Base-by-base conservation (phyloP, 768 basidiomycete species). In the Tephrocybe sp. region DNA sequence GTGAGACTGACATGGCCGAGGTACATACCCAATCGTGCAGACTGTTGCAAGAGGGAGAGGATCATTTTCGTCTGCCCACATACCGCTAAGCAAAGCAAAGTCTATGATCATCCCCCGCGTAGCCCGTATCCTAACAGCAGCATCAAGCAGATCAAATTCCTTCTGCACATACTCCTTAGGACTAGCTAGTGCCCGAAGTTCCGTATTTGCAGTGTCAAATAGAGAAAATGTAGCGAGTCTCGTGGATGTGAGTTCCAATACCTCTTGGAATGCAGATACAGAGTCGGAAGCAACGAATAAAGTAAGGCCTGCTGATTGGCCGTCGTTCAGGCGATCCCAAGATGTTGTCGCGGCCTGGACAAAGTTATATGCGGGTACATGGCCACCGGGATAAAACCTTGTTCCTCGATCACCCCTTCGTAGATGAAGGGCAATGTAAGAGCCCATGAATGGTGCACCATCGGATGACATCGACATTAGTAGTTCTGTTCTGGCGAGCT, bases 101-200 rank as follows among this genome's bases (percentile, higher is more conserved):
- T 89, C 87, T 5, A 87, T 78, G 41, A 89, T 62, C 73, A 83
- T 79, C 1, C 86, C 87, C 42, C 71, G 73, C 14, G 85, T 87
- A 22, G 78, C 72, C n/a, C 59, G 60, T 13, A 77, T 64, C 49
- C 84, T 68, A 40, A 72, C 70, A 32, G 67, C 67, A 7, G 65
- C 50, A n/a, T 65, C 58, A 17, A 80, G 57, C 36, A 60, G 49
- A 44, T 72, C 62, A 55, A 84, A 88, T 30, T 74, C 66, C 19
- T 66, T 62, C 65, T 86, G 85, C 30, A 72, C 66, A 58, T 88
- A 88, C 41, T 76, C 78, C 17, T 60, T 61, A 17, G 71, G 72
- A 55, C 82, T 82, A 16, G 77, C 80, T 17, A 85, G 59, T 2
- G 62, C 66, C 20, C 70, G 69, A 38, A 85, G 64, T 39, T 72